A percentile compares a stretch with the other conserved stretches of the same genome.
Conservation (phyloP, 148 eudicot genomes). For the Fagopyrum esculentum region DNA sequence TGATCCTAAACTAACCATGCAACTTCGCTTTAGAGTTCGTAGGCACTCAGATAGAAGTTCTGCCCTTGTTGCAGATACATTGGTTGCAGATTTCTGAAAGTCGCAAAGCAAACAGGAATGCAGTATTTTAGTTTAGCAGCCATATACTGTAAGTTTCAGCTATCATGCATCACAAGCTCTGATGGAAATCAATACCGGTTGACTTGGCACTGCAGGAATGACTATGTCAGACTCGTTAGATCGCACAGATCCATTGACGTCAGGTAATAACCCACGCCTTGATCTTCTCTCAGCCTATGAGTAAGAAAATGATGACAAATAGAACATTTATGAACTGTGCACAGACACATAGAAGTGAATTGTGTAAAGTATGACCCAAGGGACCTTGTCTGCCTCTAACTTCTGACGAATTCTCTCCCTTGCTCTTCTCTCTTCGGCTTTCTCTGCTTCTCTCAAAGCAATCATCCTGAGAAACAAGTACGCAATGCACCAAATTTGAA, state of each 20-base stretch:
- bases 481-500: neutral
- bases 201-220: constrained; percentile 19
- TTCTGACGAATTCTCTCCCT: constrained; percentile 64
- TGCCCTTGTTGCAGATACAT: constrained; percentile 19
- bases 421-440: constrained; percentile 58
- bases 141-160: neutral
- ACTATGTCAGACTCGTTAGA: constrained; percentile 12
- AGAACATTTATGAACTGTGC: neutral
- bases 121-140: neutral
- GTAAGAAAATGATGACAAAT: neutral
- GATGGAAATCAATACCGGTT: constrained; percentile 19
- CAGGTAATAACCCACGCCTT: constrained; percentile 31
- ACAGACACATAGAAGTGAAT: neutral
- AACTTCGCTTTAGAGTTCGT: constrained; percentile 57
- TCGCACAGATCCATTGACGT: constrained; percentile 19
- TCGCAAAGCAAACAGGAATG: neutral
- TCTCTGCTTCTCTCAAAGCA: constrained; percentile 49
- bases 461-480: constrained; percentile 31
- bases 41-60: constrained; percentile 61
- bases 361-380: neutral
- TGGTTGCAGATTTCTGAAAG: constrained; percentile 22
- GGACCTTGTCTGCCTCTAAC: constrained; percentile 74
- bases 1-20: constrained; percentile 37
- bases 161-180: neutral
- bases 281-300: constrained; percentile 57